Conservation (phyloP, 768 basidiomycete genomes). For the Sporobolomyces pararoseus region DNA sequence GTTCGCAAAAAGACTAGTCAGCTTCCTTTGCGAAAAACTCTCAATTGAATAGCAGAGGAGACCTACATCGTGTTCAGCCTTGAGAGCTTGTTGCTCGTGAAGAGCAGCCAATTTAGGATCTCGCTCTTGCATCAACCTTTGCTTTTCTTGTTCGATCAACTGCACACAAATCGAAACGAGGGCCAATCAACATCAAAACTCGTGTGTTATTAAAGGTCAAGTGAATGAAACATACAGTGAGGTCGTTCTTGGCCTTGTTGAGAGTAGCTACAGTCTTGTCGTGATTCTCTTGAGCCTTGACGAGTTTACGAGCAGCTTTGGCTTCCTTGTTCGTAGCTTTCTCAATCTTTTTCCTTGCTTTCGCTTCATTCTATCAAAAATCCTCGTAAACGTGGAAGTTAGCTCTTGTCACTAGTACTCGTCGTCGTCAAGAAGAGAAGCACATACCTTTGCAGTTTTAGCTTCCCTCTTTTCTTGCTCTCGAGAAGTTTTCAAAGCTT, state of each 20-base stretch:
- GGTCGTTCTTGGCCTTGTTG: constrained; percentile 29
- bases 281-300: constrained; percentile 32
- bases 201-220: too few species aligned
- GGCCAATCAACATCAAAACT: too few species aligned
- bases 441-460: constrained; percentile 25
- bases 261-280: constrained; percentile 24
- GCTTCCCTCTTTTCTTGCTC: constrained; percentile 29
- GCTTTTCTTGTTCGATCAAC: constrained; percentile 17
- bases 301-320: constrained; percentile 25
- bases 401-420: not conserved
- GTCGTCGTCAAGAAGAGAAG: not conserved
- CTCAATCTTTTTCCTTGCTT: constrained; percentile 27
- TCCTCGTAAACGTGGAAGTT: too few species aligned
- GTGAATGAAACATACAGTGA: constrained; percentile 14
- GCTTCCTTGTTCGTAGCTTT: constrained; percentile 27
- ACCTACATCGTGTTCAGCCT: constrained; percentile 33
- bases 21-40: not conserved
- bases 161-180: not conserved
- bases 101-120: constrained; percentile 4
- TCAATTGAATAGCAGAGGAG: not conserved
- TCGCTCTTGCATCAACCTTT: constrained; percentile 7
- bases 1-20: not conserved
- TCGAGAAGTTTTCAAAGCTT: constrained; percentile 7
- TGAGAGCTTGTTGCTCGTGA: constrained; percentile 9
- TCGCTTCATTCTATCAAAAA: constrained; percentile 12